Percentiles rank a stretch among this genome's conserved stretches.
Evolutionary conservation across 1,139 yeast species (phyloP).

Genomic region (Ogataea hybrid): DNA sequence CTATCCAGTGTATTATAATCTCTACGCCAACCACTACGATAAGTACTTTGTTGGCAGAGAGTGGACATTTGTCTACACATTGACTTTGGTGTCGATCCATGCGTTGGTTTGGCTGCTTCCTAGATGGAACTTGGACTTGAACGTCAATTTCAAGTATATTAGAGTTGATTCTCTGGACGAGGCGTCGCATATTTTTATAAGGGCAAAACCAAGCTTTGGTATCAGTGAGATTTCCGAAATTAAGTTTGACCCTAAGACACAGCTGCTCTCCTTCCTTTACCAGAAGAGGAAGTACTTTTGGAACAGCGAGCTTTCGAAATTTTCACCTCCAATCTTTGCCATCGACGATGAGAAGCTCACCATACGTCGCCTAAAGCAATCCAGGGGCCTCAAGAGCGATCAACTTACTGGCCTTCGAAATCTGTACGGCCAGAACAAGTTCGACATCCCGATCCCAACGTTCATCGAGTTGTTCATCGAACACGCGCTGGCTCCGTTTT

Average conservation of each 20-base stretch:
- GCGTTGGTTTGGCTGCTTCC: slow-evolving; percentile 85
- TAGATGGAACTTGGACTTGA: slow-evolving; percentile 84
- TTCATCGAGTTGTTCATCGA: slow-evolving; percentile 89
- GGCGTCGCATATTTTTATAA: slow-evolving; percentile 71
- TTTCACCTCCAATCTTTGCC: slow-evolving; percentile 76
- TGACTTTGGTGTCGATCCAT: slow-evolving; percentile 71
- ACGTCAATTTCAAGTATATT: slow-evolving; percentile 68
- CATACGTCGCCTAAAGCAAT: slow-evolving; percentile 56
- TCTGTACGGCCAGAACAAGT: slow-evolving; percentile 78
- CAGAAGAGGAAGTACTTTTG: slow-evolving; percentile 91
- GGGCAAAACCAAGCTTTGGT: slow-evolving; percentile 86
- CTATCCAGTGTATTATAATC: slow-evolving; percentile 71
- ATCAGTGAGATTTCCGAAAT: slow-evolving; percentile 75
- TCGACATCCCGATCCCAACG: slow-evolving; percentile 94
- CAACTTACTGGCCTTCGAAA: slow-evolving; percentile 50
- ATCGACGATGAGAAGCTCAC: slow-evolving; percentile 63
- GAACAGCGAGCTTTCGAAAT: slow-evolving; percentile 50
- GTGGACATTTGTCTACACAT: slow-evolving; percentile 82
- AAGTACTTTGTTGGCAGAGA: slow-evolving; percentile 75
- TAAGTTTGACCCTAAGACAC: slow-evolving; percentile 54
- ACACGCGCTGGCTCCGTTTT: slow-evolving; percentile 98
- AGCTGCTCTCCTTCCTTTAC: slow-evolving; percentile 70
- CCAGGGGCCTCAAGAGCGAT: slow-evolving; percentile 52
- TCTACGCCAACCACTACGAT: slow-evolving; percentile 72
- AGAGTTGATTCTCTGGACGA: slow-evolving; percentile 40